These are phyloP conservation scores for Sugiyamaella smithiae DNA, from an alignment of 805 yeast genomes.

Conservation along the genomic window DNA sequence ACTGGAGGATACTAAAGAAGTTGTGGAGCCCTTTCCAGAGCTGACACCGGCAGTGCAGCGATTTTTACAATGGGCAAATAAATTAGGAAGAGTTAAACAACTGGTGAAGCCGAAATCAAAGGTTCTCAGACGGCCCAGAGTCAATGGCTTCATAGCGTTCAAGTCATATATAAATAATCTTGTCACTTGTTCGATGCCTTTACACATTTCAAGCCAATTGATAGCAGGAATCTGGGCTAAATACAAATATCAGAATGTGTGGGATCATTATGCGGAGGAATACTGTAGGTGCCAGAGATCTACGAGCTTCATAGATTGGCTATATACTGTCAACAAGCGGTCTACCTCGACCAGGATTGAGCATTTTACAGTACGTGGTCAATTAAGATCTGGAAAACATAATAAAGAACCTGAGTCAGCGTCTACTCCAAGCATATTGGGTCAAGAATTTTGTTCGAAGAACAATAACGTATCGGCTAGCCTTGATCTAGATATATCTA, in stretches of 20 bases:
- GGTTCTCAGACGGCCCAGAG: not conserved
- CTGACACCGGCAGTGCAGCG: not conserved
- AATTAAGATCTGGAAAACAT: too few species aligned
- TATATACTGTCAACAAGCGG: constrained; percentile 8
- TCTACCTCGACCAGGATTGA: too few species aligned
- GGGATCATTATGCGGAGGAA: constrained; percentile 13
- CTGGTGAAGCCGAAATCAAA: not conserved
- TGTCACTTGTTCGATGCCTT: constrained; percentile 1
- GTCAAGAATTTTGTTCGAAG: too few species aligned
- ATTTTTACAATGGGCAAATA: not conserved
- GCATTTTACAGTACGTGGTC: too few species aligned
- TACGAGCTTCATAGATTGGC: constrained; percentile 13
- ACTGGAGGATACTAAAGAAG: too few species aligned
- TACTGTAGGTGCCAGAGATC: constrained; percentile 9
- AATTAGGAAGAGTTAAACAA: not conserved
- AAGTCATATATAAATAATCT: constrained; percentile 7
- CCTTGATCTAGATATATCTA: too few species aligned
- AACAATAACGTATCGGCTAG: too few species aligned
- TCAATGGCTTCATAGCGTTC: constrained; percentile 15
- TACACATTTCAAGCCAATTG: not conserved
- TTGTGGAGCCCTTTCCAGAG: not conserved
- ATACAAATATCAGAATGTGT: constrained; percentile 12
- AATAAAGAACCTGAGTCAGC: too few species aligned
- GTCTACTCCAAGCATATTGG: too few species aligned
- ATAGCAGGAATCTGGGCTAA: constrained; percentile 13